These are phyloP conservation scores for Epichloe gansuensis DNA, from an alignment of 2,329 filamentous ascomycete genomes.

Conservation along the genomic window DNA sequence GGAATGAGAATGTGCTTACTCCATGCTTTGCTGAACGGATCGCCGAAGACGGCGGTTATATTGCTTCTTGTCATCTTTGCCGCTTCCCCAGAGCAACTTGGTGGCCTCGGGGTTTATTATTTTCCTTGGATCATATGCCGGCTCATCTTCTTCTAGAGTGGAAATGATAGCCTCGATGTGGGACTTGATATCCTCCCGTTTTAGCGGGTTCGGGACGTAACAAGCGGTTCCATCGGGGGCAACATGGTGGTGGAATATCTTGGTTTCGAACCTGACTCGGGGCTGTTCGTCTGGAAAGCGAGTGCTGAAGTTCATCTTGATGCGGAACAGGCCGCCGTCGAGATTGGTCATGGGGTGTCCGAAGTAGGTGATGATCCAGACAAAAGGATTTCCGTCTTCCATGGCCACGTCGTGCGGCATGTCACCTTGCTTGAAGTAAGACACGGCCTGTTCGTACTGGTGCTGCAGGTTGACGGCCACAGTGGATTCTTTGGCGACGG, in stretches of 20 bases:
- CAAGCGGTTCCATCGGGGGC: constrained; percentile 69
- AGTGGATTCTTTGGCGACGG: constrained; percentile 53
- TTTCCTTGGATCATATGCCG: constrained; percentile 80
- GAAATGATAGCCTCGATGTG: constrained; percentile 77
- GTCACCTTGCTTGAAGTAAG: constrained; percentile 58
- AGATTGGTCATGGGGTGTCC: constrained; percentile 86
- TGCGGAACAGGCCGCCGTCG: constrained; percentile 78
- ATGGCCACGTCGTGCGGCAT: constrained; percentile 65
- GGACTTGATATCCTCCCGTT: constrained; percentile 61
- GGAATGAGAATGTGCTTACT: constrained; percentile 28
- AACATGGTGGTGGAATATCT: constrained; percentile 79
- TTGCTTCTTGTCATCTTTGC: constrained; percentile 59
- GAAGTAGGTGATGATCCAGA: constrained; percentile 82
- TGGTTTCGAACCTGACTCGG: constrained; percentile 65
- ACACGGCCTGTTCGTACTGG: constrained; percentile 71
- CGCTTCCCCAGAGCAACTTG: constrained; percentile 72
- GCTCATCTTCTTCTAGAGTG: constrained; percentile 74
- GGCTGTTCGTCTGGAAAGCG: constrained; percentile 83
- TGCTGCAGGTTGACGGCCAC: constrained; percentile 72
- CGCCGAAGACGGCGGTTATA: constrained; percentile 74
- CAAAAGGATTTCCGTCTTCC: constrained; percentile 71
- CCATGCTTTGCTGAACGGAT: constrained; percentile 57
- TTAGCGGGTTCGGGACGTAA: constrained; percentile 52
- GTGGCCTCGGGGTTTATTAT: constrained; percentile 78
- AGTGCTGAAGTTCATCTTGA: constrained; percentile 68